Conservation (phyloP, 345 rosid species). For the Salix viminalis region DNA sequence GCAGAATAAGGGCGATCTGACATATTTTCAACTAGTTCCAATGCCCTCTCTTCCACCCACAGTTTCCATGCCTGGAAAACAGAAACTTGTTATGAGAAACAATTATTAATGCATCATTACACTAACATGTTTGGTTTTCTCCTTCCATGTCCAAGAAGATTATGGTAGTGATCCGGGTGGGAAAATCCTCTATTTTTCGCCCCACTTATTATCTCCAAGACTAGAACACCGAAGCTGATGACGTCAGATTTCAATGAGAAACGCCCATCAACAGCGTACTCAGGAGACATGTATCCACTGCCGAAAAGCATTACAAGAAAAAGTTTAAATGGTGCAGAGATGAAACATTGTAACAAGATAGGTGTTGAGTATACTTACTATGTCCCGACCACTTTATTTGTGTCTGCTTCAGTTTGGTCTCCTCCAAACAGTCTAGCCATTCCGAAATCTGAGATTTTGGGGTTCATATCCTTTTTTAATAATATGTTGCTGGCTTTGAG, state of each 20-base stretch:
- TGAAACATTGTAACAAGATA: not conserved
- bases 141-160: constrained; percentile 12
- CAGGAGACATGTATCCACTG: constrained; percentile 16
- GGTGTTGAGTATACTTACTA: not conserved
- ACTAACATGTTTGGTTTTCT: not conserved
- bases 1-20: not conserved
- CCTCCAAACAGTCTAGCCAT: not conserved
- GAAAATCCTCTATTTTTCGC: constrained; percentile 2
- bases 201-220: constrained; percentile 10
- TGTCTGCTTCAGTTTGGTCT: not conserved
- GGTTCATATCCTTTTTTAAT: constrained; percentile 4
- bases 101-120: no score
- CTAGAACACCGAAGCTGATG: constrained; percentile 3
- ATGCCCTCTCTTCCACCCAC: not conserved
- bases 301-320: no score
- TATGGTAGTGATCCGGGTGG: not conserved
- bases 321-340: not conserved
- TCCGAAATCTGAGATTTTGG: constrained; percentile 6
- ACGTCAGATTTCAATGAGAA: constrained; percentile 8
- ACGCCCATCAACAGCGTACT: not conserved
- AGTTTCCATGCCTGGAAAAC: constrained; percentile 22
- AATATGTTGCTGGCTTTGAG: constrained; percentile 19
- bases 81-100: not conserved
- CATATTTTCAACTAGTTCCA: not conserved
- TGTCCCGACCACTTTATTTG: constrained; percentile 1